Percentiles rank a stretch among this genome's conserved stretches.
Evolutionary conservation across 768 basidiomycete species (phyloP).

Genomic region (Rhizopogon vesiculosus): DNA sequence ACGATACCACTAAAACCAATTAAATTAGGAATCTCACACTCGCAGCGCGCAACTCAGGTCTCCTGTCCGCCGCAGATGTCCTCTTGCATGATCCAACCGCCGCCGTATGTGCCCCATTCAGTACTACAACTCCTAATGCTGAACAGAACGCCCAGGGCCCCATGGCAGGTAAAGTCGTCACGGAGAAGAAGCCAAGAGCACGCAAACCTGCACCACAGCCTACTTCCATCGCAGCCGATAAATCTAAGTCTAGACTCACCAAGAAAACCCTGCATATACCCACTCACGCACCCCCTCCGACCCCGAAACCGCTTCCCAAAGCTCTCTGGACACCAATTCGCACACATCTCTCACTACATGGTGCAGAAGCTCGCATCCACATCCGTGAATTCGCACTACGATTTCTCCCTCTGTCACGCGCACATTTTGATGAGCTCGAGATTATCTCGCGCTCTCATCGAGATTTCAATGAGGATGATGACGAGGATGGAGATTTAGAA

Average conservation of each 20-base stretch:
- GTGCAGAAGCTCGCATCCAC: slow-evolving; percentile 57
- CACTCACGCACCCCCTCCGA: slow-evolving; percentile 22
- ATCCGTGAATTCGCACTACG: slow-evolving; percentile 74
- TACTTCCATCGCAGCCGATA: slow-evolving; percentile 8
- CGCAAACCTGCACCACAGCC: slow-evolving; percentile 1
- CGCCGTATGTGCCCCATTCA: slow-evolving; percentile 17
- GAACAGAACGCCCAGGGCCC: slow-evolving; percentile 17
- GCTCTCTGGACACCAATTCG: slow-evolving; percentile 52
- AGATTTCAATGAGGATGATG: slow-evolving; percentile 34
- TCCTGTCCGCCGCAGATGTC: slow-evolving; percentile 34
- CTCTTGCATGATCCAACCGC: slow-evolving; percentile 28
- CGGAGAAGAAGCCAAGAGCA: slow-evolving; percentile 14
- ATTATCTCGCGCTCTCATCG: slow-evolving; percentile 34
- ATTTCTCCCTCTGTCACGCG: slow-evolving; percentile 52
- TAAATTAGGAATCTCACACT: slow-evolving; percentile 32
- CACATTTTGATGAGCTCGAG: slow-evolving; percentile 62
- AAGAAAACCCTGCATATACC: slow-evolving; percentile 13
- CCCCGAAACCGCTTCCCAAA: slow-evolving; percentile 36
- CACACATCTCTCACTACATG: slow-evolving; percentile 36
- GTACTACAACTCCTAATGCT: slow-evolving; percentile 2
- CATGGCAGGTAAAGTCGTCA: slow-evolving; percentile 18
- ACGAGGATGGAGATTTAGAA: slow-evolving; percentile 31
- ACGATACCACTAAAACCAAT: slow-evolving; percentile 7
- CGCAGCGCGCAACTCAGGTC: slow-evolving; percentile 33
- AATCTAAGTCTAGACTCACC: slow-evolving; percentile 11